Evolutionary conservation across 352 stramenopile species (phyloP).

Genomic region (Phytophthora lateralis): DNA sequence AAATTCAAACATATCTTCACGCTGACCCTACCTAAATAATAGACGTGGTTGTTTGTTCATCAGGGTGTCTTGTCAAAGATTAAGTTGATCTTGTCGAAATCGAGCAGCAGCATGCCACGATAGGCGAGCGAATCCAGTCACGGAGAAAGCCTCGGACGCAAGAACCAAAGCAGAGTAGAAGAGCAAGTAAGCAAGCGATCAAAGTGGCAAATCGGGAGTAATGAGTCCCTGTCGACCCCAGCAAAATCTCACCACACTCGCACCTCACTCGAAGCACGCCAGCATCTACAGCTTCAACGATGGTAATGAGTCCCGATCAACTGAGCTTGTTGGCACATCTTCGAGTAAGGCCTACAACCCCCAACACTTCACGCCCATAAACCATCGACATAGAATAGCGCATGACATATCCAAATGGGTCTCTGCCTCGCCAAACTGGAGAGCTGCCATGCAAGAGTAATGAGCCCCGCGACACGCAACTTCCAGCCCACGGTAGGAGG

Average conservation of each 20-base stretch:
- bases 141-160: conserved; percentile 2
- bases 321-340: conserved; percentile 21
- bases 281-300: conserved; percentile 28
- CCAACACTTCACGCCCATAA: conserved; percentile 14
- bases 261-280: conserved; percentile 21
- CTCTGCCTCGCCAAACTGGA: conserved; percentile 7
- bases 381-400: conserved; percentile 4
- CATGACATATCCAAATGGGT: conserved; percentile 36
- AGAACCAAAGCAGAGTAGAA: conserved; percentile 17
- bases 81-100: conserved; percentile 5
- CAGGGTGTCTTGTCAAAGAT: conserved; percentile 1
- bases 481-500: background rate
- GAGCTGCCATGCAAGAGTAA: conserved; percentile 17
- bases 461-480: conserved; percentile 11
- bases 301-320: conserved; percentile 43
- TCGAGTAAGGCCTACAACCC: conserved; percentile 13
- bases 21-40: background rate
- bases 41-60: conserved; percentile 2
- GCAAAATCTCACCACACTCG: conserved; percentile 6
- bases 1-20: conserved; percentile 12
- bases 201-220: conserved; percentile 26
- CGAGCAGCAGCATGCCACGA: background rate
- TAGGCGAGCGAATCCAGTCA: background rate
- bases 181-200: conserved; percentile 4
- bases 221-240: conserved; percentile 33